Evolutionary conservation across 257 asterid species (phyloP), one percentile per base, ranked within the genome.

Genomic region (Cynanchum wilfordii): DNA sequence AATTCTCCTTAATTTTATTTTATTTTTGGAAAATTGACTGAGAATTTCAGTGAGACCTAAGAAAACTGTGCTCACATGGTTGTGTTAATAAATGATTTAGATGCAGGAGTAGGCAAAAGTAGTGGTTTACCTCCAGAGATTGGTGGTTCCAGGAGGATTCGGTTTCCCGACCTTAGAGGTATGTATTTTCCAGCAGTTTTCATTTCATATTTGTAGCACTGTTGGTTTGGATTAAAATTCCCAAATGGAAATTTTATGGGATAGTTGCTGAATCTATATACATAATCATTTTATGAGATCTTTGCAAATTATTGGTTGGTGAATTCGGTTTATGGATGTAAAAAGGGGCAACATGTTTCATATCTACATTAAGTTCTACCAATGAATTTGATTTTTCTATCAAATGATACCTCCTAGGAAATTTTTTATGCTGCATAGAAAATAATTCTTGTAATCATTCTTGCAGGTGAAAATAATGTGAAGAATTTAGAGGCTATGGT

Each of bases 131-230:
- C 89, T 20, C 74, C 94, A 0, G 96, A 90, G 70, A 42, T 82
- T 17, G 85, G 89, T 17, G 89, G 83, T 30, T 69, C 88, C 10
- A 90, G 84, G 85, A 87, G 70, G 80, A 84, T 79, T 67, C 82
- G 83, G 1, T 87, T 93, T 68, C 92, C 96, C 0, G 87, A 84
- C 69, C 91, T 91, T 70, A 83, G 82, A 84, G 97, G 97, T 87
- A 77, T 24, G n/a, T 55, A 27, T 5, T 51, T 68, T 17, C 38
- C 3, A 3, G 38, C 22, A 58, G 38, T 17, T 42, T 56, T 47
- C 29, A 4, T 6, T 33, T 33, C 22, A 11, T 19, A 7, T 12
- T 2, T 64, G 24, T 49, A 36, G 29, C 62, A 55, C 5, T 27
- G 42, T 16, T 17, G 10, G 17, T 69, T 16, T 17, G 9, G 49